phyloP scores from a whole-genome alignment of 805 yeast genomes.

The Saccharomycopsis guyanensis region DNA sequence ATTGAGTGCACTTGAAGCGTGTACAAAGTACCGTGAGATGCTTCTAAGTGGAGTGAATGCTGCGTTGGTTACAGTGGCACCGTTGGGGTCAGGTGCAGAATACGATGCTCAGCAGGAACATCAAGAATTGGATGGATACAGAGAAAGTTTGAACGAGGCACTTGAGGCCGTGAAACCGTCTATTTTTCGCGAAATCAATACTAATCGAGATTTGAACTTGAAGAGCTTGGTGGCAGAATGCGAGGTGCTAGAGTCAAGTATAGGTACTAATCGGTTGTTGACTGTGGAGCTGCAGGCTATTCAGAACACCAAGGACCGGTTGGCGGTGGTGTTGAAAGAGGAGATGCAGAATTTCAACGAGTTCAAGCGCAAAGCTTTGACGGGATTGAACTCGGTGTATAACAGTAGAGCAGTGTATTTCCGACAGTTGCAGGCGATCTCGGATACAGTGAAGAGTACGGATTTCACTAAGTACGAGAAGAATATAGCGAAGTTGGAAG shows the following conservation, averaged over 20 bases:
- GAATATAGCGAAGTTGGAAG: slow-evolving; percentile 21
- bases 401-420: slow-evolving; percentile 79
- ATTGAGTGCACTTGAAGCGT: slow-evolving; percentile 44
- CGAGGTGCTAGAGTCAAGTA: not conserved
- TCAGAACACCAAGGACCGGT: slow-evolving; percentile 10
- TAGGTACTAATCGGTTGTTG: not conserved
- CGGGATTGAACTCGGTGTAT: slow-evolving; percentile 54
- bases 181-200: slow-evolving; percentile 10
- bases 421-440: slow-evolving; percentile 74
- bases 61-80: not conserved
- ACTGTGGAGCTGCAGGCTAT: slow-evolving; percentile 8
- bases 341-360: slow-evolving; percentile 36
- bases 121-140: slow-evolving; percentile 23
- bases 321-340: slow-evolving; percentile 32
- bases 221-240: not conserved
- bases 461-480: slow-evolving; percentile 28
- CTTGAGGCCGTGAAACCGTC: slow-evolving; percentile 9
- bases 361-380: slow-evolving; percentile 41
- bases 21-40: slow-evolving; percentile 38
- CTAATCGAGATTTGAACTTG: slow-evolving; percentile 7
- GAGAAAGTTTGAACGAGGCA: slow-evolving; percentile 3
- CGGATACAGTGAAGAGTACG: slow-evolving; percentile 67
- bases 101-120: slow-evolving; percentile 25
- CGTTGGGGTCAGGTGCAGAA: slow-evolving; percentile 20
- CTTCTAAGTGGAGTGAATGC: slow-evolving; percentile 27